Conservation (phyloP, 2,329 filamentous ascomycete species). For the Tolypocladium sp. region DNA sequence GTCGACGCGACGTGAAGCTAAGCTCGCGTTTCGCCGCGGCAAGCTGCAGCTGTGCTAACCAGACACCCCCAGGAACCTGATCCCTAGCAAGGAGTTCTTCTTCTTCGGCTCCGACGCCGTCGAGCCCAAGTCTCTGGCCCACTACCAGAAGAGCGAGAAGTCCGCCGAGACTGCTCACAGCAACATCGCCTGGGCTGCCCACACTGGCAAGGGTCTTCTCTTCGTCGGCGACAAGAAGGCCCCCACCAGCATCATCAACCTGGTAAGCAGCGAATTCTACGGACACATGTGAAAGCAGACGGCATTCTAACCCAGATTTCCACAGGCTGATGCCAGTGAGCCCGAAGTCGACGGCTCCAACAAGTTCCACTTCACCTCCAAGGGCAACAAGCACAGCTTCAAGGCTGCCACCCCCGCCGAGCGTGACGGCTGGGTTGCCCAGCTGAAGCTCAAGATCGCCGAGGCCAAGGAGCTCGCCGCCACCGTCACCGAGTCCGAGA, state of each 20-base stretch:
- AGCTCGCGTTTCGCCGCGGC: not conserved
- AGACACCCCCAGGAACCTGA: constrained; percentile 57
- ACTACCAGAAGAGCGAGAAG: constrained; percentile 87
- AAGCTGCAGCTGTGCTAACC: constrained; percentile 8
- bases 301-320: constrained; percentile 2
- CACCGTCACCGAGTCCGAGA: constrained; percentile 66
- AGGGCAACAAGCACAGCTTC: constrained; percentile 89
- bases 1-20: too few relatives aligned
- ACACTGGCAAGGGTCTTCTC: constrained; percentile 91
- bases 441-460: constrained; percentile 71
- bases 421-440: constrained; percentile 86
- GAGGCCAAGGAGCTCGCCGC: constrained; percentile 78
- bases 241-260: constrained; percentile 73
- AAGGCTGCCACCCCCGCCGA: constrained; percentile 68
- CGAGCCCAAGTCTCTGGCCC: constrained; percentile 61
- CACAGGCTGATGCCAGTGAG: constrained; percentile 53
- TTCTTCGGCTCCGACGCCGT: constrained; percentile 70
- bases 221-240: constrained; percentile 83
- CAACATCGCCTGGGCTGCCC: constrained; percentile 77
- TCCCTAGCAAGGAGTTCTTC: constrained; percentile 90
- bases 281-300: not conserved
- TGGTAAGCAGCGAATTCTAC: constrained; percentile 50
- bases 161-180: constrained; percentile 63
- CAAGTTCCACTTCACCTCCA: constrained; percentile 80
- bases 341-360: constrained; percentile 64